Conservation (phyloP, 2,329 filamentous ascomycete species). For the Aspergillus alliaceus region DNA sequence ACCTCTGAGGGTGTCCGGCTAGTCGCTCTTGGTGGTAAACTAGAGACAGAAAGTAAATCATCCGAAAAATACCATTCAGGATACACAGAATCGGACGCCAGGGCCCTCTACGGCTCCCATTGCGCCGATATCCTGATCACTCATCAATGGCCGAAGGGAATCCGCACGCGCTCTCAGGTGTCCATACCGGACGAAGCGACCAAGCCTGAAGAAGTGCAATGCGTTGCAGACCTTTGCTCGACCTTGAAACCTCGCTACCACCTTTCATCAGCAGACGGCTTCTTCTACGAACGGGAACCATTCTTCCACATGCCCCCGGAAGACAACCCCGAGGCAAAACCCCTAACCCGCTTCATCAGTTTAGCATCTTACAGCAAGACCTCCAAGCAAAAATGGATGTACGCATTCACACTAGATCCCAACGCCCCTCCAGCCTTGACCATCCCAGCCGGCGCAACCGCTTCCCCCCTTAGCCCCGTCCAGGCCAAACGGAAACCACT, state of each 20-base stretch:
- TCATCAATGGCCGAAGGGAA: conserved; percentile 75
- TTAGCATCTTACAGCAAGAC: conserved; percentile 75
- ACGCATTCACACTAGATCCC: conserved; percentile 67
- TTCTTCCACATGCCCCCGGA: conserved; percentile 69
- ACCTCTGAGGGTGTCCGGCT: conserved; percentile 87
- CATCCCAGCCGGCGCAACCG: conserved; percentile 70
- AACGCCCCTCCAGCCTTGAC: conserved; percentile 59
- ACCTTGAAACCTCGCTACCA: conserved; percentile 89
- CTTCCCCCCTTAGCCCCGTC: conserved; percentile 61
- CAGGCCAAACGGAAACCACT: conserved; percentile 59
- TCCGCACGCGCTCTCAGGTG: conserved; percentile 69
- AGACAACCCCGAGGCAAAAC: conserved; percentile 55
- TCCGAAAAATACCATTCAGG: conserved; percentile 71
- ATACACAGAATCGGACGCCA: conserved; percentile 76
- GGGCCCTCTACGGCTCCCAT: conserved; percentile 71
- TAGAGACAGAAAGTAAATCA: conserved; percentile 47
- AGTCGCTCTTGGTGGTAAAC: conserved; percentile 75
- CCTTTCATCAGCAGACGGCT: conserved; percentile 68
- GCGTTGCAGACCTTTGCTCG: conserved; percentile 75
- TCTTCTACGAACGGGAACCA: conserved; percentile 88
- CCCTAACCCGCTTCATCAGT: conserved; percentile 85
- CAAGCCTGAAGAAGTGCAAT: conserved; percentile 58
- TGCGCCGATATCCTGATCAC: conserved; percentile 85
- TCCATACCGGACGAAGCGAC: conserved; percentile 56
- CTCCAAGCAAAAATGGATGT: conserved; percentile 66